A percentile compares a stretch with the other conserved stretches of the same genome.
phyloP scores from a whole-genome alignment of 2,329 filamentous ascomycete species.

The Scolecobasidium constrictum region DNA sequence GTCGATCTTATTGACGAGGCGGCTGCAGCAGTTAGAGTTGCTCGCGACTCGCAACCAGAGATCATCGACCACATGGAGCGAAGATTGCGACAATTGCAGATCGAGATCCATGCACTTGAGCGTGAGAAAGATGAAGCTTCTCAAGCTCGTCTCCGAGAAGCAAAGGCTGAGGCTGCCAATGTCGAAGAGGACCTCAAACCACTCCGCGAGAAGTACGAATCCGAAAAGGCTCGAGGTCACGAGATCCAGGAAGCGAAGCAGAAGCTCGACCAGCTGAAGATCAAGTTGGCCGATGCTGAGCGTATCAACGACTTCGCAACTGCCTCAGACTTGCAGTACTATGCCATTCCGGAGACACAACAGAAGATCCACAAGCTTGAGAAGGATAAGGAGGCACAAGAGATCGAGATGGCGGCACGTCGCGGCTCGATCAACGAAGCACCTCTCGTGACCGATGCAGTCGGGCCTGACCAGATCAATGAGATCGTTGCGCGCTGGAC shows the following conservation, averaged over 20 bases:
- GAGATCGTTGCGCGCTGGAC: constrained; percentile 97
- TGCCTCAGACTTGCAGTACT: constrained; percentile 91
- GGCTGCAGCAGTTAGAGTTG: constrained; percentile 89
- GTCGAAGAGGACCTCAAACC: constrained; percentile 88
- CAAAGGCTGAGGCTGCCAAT: constrained; percentile 85
- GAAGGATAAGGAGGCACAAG: constrained; percentile 64
- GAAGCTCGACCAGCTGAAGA: constrained; percentile 83
- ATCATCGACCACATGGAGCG: constrained; percentile 90
- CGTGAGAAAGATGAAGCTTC: constrained; percentile 94
- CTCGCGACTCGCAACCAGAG: constrained; percentile 94
- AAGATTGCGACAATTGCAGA: constrained; percentile 79
- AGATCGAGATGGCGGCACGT: constrained; percentile 49
- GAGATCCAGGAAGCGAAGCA: constrained; percentile 90
- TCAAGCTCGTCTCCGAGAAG: constrained; percentile 67
- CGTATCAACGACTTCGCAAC: constrained; percentile 73
- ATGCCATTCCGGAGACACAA: constrained; percentile 90
- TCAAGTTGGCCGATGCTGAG: constrained; percentile 89
- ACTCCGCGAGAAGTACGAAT: constrained; percentile 89
- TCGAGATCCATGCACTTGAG: constrained; percentile 90
- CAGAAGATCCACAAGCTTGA: constrained; percentile 71
- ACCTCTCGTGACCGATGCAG: constrained; percentile 78
- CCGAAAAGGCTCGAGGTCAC: constrained; percentile 80
- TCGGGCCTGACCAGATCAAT: constrained; percentile 97
- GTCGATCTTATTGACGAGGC: constrained; percentile 96
- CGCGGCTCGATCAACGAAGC: constrained; percentile 50